Evolutionary conservation across 2,329 filamentous ascomycete genomes (phyloP).

Genomic region (Diatrype stigma): DNA sequence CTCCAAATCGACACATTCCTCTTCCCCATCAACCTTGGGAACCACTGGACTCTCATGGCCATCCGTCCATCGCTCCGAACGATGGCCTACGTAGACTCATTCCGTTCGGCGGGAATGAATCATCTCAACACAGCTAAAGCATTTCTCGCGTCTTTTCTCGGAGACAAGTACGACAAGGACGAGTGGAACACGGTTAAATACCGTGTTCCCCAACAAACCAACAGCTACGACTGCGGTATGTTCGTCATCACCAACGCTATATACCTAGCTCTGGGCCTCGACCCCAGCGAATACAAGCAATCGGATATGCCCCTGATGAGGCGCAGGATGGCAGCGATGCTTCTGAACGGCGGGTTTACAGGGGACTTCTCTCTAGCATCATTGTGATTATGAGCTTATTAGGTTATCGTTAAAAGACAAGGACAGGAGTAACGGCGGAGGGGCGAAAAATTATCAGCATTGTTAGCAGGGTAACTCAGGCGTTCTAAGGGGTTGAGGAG

Average conservation of each 20-base stretch:
- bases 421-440: no score
- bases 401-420: no score
- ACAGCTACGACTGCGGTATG: conserved; percentile 72
- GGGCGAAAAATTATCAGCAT: no score
- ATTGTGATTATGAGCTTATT: no score
- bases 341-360: conserved; percentile 64
- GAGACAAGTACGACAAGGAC: conserved; percentile 44
- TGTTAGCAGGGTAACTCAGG: no score
- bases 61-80: conserved; percentile 57
- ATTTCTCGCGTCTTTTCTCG: conserved; percentile 58
- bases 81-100: conserved; percentile 67
- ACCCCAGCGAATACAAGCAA: conserved; percentile 46
- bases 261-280: conserved; percentile 52
- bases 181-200: conserved; percentile 58
- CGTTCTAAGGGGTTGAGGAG: no score
- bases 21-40: conserved; percentile 60
- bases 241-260: conserved; percentile 72
- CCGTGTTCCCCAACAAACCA: conserved; percentile 54
- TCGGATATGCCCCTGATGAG: conserved; percentile 57
- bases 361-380: conserved; percentile 51
- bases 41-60: conserved; percentile 70
- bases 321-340: conserved; percentile 57
- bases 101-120: conserved; percentile 39
- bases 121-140: conserved; percentile 41
- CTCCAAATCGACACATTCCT: conserved; percentile 63